These are phyloP conservation scores for Clarireedia sp. DNA, from an alignment of 2,329 filamentous ascomycete genomes.

Conservation along the genomic window DNA sequence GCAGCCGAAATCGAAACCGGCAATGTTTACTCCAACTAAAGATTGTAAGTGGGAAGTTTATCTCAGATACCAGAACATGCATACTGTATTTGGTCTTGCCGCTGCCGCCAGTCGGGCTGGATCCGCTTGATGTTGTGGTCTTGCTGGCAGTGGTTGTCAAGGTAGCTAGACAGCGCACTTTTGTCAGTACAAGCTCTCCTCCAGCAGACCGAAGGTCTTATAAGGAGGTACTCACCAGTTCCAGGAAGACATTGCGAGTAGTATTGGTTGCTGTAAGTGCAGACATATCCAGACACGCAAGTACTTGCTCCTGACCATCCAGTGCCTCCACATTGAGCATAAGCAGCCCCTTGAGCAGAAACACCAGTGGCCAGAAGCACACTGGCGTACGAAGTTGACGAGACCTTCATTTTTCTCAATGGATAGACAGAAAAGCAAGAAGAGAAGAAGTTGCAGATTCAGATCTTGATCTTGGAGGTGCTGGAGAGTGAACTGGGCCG, in stretches of 20 bases:
- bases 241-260: conserved; percentile 29
- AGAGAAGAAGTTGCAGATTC: not conserved
- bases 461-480: too few species aligned
- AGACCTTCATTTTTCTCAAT: conserved; percentile 6
- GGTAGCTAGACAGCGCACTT: not conserved
- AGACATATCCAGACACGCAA: conserved; percentile 28
- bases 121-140: not conserved
- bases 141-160: not conserved
- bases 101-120: not conserved
- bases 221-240: not conserved
- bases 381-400: not conserved
- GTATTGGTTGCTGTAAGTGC: conserved; percentile 22
- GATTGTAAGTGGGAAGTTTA: not conserved
- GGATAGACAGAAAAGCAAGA: not conserved
- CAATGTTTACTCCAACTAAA: conserved; percentile 24
- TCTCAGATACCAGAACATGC: not conserved
- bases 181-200: not conserved
- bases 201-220: not conserved
- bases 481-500: too few species aligned
- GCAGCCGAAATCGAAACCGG: conserved; percentile 42
- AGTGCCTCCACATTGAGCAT: conserved; percentile 22
- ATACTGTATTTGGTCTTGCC: conserved; percentile 19
- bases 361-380: not conserved
- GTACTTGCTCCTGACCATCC: conserved; percentile 26
- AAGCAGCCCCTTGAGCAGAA: conserved; percentile 8